Evolutionary conservation across 2,329 filamentous ascomycete species (phyloP), one percentile per base, ranked within the genome.

Genomic region (Podosphaera aphanis): DNA sequence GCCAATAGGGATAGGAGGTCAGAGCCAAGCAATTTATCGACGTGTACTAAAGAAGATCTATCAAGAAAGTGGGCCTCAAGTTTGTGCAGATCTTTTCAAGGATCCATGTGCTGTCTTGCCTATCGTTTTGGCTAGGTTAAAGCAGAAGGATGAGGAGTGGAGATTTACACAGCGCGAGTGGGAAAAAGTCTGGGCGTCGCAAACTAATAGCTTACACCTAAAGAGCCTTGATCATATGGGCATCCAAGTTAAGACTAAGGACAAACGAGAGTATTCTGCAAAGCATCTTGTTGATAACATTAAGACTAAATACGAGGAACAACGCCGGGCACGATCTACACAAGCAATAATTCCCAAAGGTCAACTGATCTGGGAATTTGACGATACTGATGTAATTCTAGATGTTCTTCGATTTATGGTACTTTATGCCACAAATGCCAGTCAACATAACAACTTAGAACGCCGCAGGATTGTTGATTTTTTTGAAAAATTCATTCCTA

Each of bases 11-110:
- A 74, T 95, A 38, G 86, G 85, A 48, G 88, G 90, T 0, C 85
- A 93, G 56, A 94, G 85, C 62, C 85, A 90, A 51, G 90, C 88
- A 0, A 94, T 98, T 57, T 94, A 94, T 63, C 90, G 92, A 65
- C 81, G 90, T 2, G 84, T 95, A 18, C 80, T 94, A 57, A 94
- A 93, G 71, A 98, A 98, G 65, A 79, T 98, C 11, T 98, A 98
- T 54, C 86, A 86, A 16, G 84, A 93, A 41, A 77, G 77, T 51
- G 90, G 90, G 13, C 75, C 77, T 37, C 77, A 84, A 45, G 85
- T 95, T 41, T 83, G 93, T 46, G 77, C 80, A 44, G 80, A 93
- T 57, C 77, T 98, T 64, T 92, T 93, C 59, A 69, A 70, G 37
- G 73, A 82, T 46, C 90, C 90, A 0, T 86, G 82, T 56, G 77